Percentiles rank a stretch among this genome's conserved stretches.
phyloP scores from a whole-genome alignment of 176 grass and related monocot species.

The Thinopyrum elongatum region DNA sequence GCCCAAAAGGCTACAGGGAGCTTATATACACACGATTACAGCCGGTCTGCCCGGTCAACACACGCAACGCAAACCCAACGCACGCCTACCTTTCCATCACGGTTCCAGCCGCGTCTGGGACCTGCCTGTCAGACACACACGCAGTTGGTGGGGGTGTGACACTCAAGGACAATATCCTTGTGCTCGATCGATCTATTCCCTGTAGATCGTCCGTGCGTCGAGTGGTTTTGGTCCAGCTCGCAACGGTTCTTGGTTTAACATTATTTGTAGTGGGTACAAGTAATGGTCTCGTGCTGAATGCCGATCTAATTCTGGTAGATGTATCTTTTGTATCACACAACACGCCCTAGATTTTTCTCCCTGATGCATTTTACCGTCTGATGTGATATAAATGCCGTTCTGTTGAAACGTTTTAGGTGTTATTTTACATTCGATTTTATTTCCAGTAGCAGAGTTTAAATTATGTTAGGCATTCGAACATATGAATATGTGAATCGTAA shows the following conservation, averaged over 20 bases:
- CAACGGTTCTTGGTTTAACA: neutral
- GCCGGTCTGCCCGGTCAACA: too few species aligned
- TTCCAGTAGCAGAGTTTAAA: neutral
- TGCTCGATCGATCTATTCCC: too few species aligned
- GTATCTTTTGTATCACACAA: neutral
- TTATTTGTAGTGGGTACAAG: too few species aligned
- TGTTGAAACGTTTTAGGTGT: too few species aligned
- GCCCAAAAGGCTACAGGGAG: too few species aligned
- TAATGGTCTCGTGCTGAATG: neutral
- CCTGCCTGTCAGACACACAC: too few species aligned
- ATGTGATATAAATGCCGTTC: neutral
- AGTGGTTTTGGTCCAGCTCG: neutral
- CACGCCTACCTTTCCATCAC: too few species aligned
- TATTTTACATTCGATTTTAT: neutral
- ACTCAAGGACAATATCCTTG: neutral
- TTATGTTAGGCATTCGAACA: neutral
- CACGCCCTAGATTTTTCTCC: neutral
- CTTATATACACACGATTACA: too few species aligned
- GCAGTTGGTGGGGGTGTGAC: too few species aligned
- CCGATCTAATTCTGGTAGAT: neutral
- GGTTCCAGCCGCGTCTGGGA: too few species aligned
- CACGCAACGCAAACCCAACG: too few species aligned
- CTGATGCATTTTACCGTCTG: neutral
- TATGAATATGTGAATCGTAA: neutral
- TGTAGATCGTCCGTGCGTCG: neutral